These are phyloP conservation scores for Telopea speciosissima DNA, from an alignment of 177 flowering plant species.

Conservation along the genomic window DNA sequence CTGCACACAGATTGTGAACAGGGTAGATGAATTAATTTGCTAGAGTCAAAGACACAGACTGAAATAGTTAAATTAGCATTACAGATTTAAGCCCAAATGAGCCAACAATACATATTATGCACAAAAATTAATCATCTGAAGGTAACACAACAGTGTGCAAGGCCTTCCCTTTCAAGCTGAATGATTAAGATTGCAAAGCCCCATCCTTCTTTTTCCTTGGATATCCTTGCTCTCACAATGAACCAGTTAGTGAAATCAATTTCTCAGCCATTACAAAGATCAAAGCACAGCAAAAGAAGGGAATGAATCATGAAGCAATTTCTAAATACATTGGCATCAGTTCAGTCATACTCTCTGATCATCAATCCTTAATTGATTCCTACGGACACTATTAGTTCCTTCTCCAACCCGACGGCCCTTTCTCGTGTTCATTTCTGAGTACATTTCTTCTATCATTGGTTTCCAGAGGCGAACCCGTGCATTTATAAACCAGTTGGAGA, in stretches of 20 bases:
- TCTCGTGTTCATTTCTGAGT: constrained; percentile 56
- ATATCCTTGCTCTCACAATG: not conserved
- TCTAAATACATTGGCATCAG: constrained; percentile 7
- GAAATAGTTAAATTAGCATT: too few relatives aligned
- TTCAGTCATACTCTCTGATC: constrained; percentile 22
- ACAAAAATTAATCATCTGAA: not conserved
- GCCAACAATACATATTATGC: too few relatives aligned
- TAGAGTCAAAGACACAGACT: too few relatives aligned
- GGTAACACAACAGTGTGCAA: not conserved
- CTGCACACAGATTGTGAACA: too few relatives aligned
- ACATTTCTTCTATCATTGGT: constrained; percentile 93
- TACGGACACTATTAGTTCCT: constrained; percentile 16
- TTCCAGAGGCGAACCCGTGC: constrained; percentile 94
- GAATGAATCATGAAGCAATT: not conserved
- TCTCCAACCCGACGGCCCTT: constrained; percentile 32
- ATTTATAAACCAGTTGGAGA: constrained; percentile 89
- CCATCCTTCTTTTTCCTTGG: not conserved
- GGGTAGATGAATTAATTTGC: too few relatives aligned
- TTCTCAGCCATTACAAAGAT: not conserved
- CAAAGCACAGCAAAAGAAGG: not conserved
- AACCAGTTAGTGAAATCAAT: not conserved
- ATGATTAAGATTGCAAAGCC: not conserved
- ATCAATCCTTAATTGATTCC: constrained; percentile 21
- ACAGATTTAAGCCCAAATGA: too few relatives aligned
- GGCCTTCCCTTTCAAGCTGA: not conserved